Evolutionary conservation across 192 early-diverging fungal species (phyloP).

Genomic region (Coemansia sp.): DNA sequence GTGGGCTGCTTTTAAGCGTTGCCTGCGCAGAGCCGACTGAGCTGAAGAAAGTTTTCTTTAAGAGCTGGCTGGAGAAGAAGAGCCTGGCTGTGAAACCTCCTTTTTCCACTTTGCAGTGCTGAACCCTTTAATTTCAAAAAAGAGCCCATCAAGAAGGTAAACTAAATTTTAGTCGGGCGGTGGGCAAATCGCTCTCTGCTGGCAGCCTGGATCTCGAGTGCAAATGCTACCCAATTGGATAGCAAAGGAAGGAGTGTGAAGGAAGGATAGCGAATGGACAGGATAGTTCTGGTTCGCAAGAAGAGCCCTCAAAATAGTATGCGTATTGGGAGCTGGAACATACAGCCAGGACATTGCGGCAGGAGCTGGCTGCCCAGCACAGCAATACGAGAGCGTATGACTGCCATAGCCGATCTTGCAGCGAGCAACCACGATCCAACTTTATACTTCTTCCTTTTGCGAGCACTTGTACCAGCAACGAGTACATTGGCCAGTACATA

Average conservation of each 20-base stretch:
- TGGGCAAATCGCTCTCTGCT: background rate
- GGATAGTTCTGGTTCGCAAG: background rate
- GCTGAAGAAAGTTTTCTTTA: background rate
- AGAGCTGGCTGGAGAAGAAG: constrained; percentile 1
- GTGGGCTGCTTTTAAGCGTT: background rate
- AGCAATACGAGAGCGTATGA: background rate
- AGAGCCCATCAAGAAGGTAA: constrained; percentile 53
- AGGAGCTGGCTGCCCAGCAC: background rate
- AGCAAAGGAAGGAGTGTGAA: background rate
- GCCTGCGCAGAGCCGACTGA: background rate
- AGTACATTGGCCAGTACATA: too few species aligned
- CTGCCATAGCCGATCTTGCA: background rate
- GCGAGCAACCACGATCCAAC: background rate
- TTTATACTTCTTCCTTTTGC: background rate
- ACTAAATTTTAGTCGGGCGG: background rate
- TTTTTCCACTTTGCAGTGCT: constrained; percentile 45
- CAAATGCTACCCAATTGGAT: background rate
- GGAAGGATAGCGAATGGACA: background rate
- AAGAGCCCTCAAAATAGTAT: too few species aligned
- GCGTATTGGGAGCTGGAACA: too few species aligned
- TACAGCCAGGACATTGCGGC: background rate
- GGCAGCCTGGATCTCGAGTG: background rate
- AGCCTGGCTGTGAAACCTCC: constrained; percentile 24
- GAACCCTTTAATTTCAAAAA: constrained; percentile 33
- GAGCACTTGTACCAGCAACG: too few species aligned